Evolutionary conservation across 768 basidiomycete genomes (phyloP).

Genomic region (Wakefieldia striispora): DNA sequence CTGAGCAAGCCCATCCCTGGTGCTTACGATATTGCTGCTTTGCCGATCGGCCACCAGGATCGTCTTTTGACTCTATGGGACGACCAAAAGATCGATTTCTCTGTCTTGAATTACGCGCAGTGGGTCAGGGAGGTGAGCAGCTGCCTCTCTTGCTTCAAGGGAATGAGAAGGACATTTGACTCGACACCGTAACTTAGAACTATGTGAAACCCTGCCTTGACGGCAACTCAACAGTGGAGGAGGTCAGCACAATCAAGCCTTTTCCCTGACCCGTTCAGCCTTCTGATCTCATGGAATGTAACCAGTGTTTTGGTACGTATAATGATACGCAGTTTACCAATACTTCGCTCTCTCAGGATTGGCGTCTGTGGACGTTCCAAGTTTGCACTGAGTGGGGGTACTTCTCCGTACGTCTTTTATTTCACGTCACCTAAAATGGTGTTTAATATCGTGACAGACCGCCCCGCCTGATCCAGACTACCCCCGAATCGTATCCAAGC

Average conservation of each 20-base stretch:
- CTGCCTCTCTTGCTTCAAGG: not conserved
- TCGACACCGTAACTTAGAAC: constrained; percentile 36
- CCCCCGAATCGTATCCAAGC: constrained; percentile 77
- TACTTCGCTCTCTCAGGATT: constrained; percentile 63
- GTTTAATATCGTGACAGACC: constrained; percentile 42
- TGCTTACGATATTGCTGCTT: constrained; percentile 29
- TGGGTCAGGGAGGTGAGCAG: constrained; percentile 67
- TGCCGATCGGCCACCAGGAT: constrained; percentile 49
- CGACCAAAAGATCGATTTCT: constrained; percentile 51
- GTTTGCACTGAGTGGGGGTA: constrained; percentile 97
- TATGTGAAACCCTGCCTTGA: constrained; percentile 57
- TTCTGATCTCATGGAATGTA: not conserved
- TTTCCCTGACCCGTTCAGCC: not conserved
- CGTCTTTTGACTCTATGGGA: constrained; percentile 47
- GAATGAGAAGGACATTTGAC: not conserved
- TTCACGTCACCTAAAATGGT: not conserved
- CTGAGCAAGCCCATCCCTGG: constrained; percentile 46
- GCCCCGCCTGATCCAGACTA: constrained; percentile 67
- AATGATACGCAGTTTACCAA: constrained; percentile 64
- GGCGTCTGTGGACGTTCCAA: constrained; percentile 90
- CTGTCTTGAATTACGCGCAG: constrained; percentile 68
- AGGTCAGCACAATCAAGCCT: constrained; percentile 35
- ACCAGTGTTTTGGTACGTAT: constrained; percentile 84
- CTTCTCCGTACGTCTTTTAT: constrained; percentile 57
- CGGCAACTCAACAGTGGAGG: constrained; percentile 42